Evolutionary conservation across 441 rosid species (phyloP).

Genomic region (Metrosideros polymorpha): DNA sequence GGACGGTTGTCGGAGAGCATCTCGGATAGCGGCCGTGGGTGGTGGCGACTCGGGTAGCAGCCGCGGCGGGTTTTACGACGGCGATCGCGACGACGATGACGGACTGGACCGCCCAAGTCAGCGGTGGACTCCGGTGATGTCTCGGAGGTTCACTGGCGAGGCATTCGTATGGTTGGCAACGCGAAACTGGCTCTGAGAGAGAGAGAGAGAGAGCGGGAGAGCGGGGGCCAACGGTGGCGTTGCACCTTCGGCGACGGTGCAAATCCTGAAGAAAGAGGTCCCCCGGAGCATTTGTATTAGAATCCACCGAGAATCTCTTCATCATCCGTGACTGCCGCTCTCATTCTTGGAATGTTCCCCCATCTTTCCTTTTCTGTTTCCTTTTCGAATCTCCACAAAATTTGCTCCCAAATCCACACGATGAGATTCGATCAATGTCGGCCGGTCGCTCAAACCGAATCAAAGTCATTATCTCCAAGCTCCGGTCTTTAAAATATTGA

Average conservation of each 20-base stretch:
- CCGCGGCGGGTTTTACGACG: too few relatives aligned
- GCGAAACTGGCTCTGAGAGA: background rate
- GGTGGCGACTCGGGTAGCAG: background rate
- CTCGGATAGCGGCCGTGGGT: background rate
- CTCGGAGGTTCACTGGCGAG: background rate
- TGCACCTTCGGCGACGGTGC: background rate
- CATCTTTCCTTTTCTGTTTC: background rate
- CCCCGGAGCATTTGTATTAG: background rate
- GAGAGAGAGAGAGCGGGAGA: background rate
- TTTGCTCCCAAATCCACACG: background rate
- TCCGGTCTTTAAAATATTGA: too few relatives aligned
- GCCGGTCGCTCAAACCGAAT: too few relatives aligned
- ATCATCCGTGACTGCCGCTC: background rate
- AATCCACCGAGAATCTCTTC: background rate
- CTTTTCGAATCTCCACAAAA: background rate
- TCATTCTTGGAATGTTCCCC: background rate
- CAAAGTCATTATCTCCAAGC: too few relatives aligned
- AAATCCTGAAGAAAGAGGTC: background rate
- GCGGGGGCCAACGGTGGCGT: background rate
- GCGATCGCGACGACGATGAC: fast-evolving
- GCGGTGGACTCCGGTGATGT: background rate
- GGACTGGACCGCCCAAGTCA: background rate
- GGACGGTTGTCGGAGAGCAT: background rate
- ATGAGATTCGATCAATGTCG: too few relatives aligned
- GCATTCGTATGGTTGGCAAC: background rate